Percentiles rank a stretch among this genome's conserved stretches.
phyloP scores from a whole-genome alignment of 176 grass and related monocot species.

The barley (Hordeum vulgare) region DNA sequence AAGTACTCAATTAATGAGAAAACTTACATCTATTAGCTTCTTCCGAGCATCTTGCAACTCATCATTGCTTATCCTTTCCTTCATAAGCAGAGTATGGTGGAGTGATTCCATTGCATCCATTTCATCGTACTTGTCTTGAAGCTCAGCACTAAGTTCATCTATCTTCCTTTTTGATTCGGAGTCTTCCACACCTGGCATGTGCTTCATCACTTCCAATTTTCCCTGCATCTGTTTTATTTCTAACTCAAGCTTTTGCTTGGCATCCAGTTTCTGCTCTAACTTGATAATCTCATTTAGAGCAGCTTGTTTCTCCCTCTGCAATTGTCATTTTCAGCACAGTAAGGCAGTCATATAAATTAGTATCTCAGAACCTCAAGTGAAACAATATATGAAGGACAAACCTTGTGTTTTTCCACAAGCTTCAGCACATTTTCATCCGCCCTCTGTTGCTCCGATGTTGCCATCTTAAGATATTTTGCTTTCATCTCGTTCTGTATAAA shows the following conservation, averaged over 20 bases:
- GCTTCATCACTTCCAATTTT: conserved; percentile 37
- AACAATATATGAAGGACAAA: neutral
- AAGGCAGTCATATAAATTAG: neutral
- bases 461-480: conserved; percentile 46
- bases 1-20: neutral
- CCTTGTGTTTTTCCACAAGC: conserved; percentile 54
- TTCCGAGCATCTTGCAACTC: conserved; percentile 53
- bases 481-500: conserved; percentile 37
- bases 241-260: conserved; percentile 39
- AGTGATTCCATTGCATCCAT: conserved; percentile 40
- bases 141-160: conserved; percentile 29
- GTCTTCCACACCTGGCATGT: conserved; percentile 33
- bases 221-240: conserved; percentile 49
- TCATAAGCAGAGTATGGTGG: conserved; percentile 36
- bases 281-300: conserved; percentile 39
- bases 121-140: conserved; percentile 42
- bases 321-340: neutral
- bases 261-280: conserved; percentile 42
- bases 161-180: conserved; percentile 22
- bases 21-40: conserved; percentile 23
- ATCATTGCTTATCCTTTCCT: conserved; percentile 44
- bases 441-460: conserved; percentile 48
- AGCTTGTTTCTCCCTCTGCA: conserved; percentile 46
- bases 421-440: conserved; percentile 56
- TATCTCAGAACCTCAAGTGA: neutral